Conservation (phyloP, 371 early-diverging fungal genomes). For the Mortierella sp. region DNA sequence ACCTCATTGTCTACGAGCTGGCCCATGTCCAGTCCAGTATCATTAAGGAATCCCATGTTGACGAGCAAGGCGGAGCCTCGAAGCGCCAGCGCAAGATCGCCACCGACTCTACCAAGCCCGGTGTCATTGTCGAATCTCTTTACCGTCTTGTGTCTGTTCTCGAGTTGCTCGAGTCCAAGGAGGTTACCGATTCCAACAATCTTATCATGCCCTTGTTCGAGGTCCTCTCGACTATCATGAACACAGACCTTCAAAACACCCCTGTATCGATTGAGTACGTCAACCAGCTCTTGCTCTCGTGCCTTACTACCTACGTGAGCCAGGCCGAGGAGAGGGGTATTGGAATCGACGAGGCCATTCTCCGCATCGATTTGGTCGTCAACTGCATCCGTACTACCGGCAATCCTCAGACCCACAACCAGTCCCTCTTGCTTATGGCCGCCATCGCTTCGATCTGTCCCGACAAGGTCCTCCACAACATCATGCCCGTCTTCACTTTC, state of each 20-base stretch:
- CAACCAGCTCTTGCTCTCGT: conserved; percentile 87
- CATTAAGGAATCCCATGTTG: conserved; percentile 34
- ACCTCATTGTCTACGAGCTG: conserved; percentile 63
- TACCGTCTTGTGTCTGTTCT: conserved; percentile 75
- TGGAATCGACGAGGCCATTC: conserved; percentile 56
- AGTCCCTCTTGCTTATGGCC: conserved; percentile 89
- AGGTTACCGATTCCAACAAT: conserved; percentile 59
- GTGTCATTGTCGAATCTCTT: conserved; percentile 60
- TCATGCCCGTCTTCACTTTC: conserved; percentile 97
- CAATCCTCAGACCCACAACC: conserved; percentile 96
- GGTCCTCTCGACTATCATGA: conserved; percentile 77
- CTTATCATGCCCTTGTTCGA: conserved; percentile 82
- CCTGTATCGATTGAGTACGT: conserved; percentile 87
- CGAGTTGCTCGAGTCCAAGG: conserved; percentile 78
- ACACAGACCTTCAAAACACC: conserved; percentile 65
- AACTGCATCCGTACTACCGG: conserved; percentile 91
- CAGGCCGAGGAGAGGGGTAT: conserved; percentile 57
- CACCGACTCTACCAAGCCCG: conserved; percentile 28
- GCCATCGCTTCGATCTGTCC: conserved; percentile 88
- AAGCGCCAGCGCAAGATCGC: conserved; percentile 52
- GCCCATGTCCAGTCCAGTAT: conserved; percentile 50
- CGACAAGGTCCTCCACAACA: conserved; percentile 89
- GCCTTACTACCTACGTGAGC: conserved; percentile 77
- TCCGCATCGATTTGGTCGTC: conserved; percentile 89
- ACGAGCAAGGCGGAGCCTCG: conserved; percentile 29